Evolutionary conservation across 1,284 basidiomycete species (phyloP), one percentile per base, ranked within the genome.

Genomic region (Waitea zeae): DNA sequence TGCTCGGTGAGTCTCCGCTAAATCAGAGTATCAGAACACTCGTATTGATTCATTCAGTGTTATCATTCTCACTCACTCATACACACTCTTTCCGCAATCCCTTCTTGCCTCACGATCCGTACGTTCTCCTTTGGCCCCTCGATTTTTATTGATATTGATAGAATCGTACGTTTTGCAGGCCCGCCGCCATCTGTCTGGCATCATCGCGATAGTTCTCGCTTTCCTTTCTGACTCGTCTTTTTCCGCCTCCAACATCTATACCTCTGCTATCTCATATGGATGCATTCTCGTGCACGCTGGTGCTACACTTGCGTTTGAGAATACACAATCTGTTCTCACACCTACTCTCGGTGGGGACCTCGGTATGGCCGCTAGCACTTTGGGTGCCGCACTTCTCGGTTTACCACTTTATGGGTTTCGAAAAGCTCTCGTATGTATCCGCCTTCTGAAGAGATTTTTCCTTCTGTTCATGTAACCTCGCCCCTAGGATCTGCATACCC

Each of bases 21-120:
- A 30, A 12, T 34, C 31, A 5, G 20, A 32, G 31, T 13, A 4
- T 3, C 13, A 5, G 17, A 11, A 18, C 27, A 7, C 7, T n/a
- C 28, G 11, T 14, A 32, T 11, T 9, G 27, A 18, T 17, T 36
- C 3, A 14, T 36, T 31, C 40, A 83, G 79, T 36, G 71, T 76
- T 20, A 57, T 78, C 31, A 44, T 81, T 22, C 71, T 82, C 45
- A 56, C 67, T 15, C 70, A 78, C 44, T 76, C 78, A 48, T 70
- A 77, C 4, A 56, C 66, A 13, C 55, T 71, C 29, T 79, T 75
- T 71, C 53, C 73, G 34, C 59, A 64, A 36, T 56, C 67, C 4
- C 47, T 77, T 36, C 44, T 69, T 29, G 59, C 49, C 28, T 54
- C 61, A 27, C 49, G 60, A 31, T 64, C 61, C 35, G 70, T 72